Percentiles rank a stretch among this genome's conserved stretches.
Evolutionary conservation across 352 stramenopile genomes (phyloP).

Genomic region (Phytophthora cryptogea): DNA sequence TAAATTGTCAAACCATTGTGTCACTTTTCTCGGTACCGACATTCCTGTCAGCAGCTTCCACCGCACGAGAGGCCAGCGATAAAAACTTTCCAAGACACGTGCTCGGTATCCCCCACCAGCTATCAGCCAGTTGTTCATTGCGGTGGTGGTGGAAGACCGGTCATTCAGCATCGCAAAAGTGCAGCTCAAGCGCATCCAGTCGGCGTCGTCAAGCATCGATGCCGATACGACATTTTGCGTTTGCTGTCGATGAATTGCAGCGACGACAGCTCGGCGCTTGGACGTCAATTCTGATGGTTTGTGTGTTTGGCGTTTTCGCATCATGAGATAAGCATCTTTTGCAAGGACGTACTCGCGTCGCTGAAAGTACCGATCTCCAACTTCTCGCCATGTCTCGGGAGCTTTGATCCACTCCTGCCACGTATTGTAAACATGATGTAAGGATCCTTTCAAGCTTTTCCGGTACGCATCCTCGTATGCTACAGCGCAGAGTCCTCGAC

Average conservation of each 20-base stretch:
- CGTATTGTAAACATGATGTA: constrained; percentile 26
- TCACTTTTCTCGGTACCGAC: constrained; percentile 38
- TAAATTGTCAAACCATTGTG: constrained; percentile 32
- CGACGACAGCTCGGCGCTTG: constrained; percentile 43
- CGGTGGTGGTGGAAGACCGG: constrained; percentile 17
- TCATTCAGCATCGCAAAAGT: constrained; percentile 57
- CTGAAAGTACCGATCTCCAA: constrained; percentile 55
- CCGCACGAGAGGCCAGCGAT: constrained; percentile 54
- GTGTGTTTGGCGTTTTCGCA: constrained; percentile 56
- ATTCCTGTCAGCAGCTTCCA: constrained; percentile 64
- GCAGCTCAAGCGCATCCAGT: constrained; percentile 65
- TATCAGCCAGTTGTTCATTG: constrained; percentile 52
- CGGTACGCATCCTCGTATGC: constrained; percentile 77
- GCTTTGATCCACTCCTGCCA: constrained; percentile 68
- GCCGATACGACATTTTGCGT: constrained; percentile 3
- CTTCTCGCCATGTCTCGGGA: constrained; percentile 50
- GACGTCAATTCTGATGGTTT: constrained; percentile 30
- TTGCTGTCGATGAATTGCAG: constrained; percentile 24
- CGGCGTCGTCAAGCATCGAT: constrained; percentile 26
- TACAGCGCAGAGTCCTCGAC: constrained; percentile 48
- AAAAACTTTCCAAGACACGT: constrained; percentile 49
- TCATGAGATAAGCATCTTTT: constrained; percentile 63
- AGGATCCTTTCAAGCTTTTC: constrained; percentile 26
- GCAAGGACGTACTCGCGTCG: constrained; percentile 59
- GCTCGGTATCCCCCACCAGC: constrained; percentile 39